Conservation (phyloP, 2,329 filamentous ascomycete genomes). For the Albifimbria verrucaria region DNA sequence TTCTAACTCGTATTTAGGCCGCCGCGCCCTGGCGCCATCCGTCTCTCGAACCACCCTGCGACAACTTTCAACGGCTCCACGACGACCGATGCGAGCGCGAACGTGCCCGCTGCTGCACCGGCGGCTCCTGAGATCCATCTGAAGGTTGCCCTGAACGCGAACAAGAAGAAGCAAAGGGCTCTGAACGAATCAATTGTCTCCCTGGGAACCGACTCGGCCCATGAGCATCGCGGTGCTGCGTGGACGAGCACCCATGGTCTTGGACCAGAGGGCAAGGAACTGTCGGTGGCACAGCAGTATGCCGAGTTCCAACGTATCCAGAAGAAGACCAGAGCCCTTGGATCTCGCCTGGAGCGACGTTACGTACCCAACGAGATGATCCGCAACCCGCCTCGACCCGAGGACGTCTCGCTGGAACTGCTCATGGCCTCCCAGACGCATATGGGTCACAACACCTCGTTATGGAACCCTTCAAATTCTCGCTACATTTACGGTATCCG, state of each 20-base stretch:
- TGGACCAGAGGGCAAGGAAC: constrained; percentile 30
- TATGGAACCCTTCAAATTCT: constrained; percentile 94
- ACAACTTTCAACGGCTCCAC: constrained; percentile 29
- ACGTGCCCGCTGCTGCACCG: constrained; percentile 7
- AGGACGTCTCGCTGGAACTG: constrained; percentile 85
- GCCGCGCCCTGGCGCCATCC: constrained; percentile 46
- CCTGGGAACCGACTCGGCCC: constrained; percentile 30
- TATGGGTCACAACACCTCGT: constrained; percentile 83
- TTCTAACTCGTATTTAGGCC: constrained; percentile 38
- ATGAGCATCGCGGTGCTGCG: constrained; percentile 26
- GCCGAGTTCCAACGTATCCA: constrained; percentile 34
- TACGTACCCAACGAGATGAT: constrained; percentile 68
- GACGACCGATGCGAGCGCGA: constrained; percentile 11
- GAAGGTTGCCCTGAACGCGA: constrained; percentile 9
- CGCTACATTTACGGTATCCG: constrained; percentile 91
- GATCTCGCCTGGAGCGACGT: constrained; percentile 45
- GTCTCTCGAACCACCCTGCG: constrained; percentile 30
- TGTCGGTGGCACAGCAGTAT: constrained; percentile 37
- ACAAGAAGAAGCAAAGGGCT: constrained; percentile 31
- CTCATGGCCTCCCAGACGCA: constrained; percentile 85
- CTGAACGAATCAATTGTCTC: constrained; percentile 29
- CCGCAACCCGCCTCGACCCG: constrained; percentile 67
- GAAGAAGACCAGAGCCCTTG: constrained; percentile 43
- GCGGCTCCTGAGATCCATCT: not conserved
- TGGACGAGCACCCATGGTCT: constrained; percentile 30